phyloP scores from a whole-genome alignment of 805 yeast genomes.

The Metschnikowia shivogae region DNA sequence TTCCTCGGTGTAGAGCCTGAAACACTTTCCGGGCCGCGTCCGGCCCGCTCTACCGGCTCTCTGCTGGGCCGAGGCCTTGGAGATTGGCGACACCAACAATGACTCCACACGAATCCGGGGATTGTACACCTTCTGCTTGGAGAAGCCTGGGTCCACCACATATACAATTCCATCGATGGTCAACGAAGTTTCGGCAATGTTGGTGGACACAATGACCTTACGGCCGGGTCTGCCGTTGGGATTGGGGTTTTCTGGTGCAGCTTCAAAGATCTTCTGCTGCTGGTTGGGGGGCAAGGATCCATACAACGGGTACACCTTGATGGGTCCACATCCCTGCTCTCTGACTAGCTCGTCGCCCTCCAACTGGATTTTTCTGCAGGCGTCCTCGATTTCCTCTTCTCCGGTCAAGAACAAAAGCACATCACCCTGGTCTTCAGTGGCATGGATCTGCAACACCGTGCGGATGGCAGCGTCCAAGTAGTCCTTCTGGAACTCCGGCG shows the following conservation, averaged over 20 bases:
- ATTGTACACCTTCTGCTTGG: conserved; percentile 93
- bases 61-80: conserved; percentile 96
- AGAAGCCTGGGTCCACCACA: conserved; percentile 96
- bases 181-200: conserved; percentile 95
- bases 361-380: conserved; percentile 79
- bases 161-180: conserved; percentile 97
- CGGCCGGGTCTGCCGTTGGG: conserved; percentile 90
- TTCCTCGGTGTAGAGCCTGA: conserved; percentile 93
- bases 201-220: conserved; percentile 86
- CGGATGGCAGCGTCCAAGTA: conserved; percentile 92
- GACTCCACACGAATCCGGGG: conserved; percentile 96
- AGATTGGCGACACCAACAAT: conserved; percentile 88
- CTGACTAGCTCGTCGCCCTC: conserved; percentile 87
- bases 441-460: conserved; percentile 94
- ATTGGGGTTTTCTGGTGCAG: conserved; percentile 72
- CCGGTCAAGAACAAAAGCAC: conserved; percentile 85
- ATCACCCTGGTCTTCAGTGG: conserved; percentile 93
- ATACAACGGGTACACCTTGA: conserved; percentile 86
- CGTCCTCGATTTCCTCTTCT: conserved; percentile 97
- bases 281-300: conserved; percentile 96
- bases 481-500: conserved; percentile 95
- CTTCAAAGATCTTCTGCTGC: conserved; percentile 90
- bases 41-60: conserved; percentile 99
- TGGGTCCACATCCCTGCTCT: conserved; percentile 87
- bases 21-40: conserved; percentile 97